These are phyloP conservation scores for Ajuga reptans DNA, from an alignment of 305 asterid genomes.

Conservation along the genomic window DNA sequence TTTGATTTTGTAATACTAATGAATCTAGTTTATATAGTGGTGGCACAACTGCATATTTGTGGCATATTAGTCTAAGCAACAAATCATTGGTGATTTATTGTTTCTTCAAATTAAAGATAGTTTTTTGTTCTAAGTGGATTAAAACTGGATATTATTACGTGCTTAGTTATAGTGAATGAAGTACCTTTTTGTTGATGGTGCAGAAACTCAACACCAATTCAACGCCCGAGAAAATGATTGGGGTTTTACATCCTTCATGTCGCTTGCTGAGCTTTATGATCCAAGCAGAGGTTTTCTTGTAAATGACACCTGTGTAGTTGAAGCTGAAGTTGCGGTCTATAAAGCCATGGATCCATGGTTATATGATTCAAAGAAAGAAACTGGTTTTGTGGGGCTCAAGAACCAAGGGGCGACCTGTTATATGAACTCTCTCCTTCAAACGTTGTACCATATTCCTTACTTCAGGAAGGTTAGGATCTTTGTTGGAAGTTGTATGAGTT, in stretches of 20 bases:
- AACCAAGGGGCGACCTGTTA: conserved; percentile 68
- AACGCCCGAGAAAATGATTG: conserved; percentile 53
- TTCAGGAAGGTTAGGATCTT: conserved; percentile 51
- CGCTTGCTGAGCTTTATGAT: conserved; percentile 44
- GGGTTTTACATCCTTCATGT: conserved; percentile 55
- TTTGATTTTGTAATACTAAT: conserved; percentile 1
- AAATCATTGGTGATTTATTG: not conserved
- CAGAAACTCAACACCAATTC: conserved; percentile 51
- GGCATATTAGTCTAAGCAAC: conserved; percentile 6
- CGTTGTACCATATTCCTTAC: conserved; percentile 52
- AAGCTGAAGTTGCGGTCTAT: conserved; percentile 47
- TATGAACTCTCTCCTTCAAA: conserved; percentile 60
- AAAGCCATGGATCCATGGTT: conserved; percentile 35
- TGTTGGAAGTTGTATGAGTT: conserved; percentile 11
- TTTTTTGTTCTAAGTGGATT: not conserved
- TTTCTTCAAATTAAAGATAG: not conserved
- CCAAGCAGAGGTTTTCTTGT: conserved; percentile 44
- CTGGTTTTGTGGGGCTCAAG: conserved; percentile 57
- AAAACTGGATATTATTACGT: not conserved
- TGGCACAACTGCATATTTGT: conserved; percentile 8
- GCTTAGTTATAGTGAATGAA: not conserved
- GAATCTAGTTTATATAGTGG: not conserved
- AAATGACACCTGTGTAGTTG: conserved; percentile 42
- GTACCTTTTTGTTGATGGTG: conserved; percentile 14
- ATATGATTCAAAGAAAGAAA: conserved; percentile 52